Base-by-base conservation (phyloP, 192 early-diverging fungal species). In the Dissophora ornata region DNA sequence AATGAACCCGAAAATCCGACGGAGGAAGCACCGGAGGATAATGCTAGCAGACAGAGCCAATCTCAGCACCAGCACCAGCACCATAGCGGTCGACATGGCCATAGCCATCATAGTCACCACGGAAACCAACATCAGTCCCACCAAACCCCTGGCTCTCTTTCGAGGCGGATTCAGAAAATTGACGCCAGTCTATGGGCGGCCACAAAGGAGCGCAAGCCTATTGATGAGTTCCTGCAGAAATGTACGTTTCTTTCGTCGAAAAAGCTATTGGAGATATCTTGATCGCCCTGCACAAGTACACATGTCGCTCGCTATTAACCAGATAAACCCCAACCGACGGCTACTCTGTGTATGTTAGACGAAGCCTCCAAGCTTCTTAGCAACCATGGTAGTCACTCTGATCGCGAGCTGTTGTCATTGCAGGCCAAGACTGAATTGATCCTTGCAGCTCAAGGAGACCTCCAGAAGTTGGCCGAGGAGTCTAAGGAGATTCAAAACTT, bases 401-500 rank as follows among this genome's bases (percentile, higher is more conserved):
- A 75, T 32, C 48, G 50, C 0, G 71, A 75, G 7, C 34, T 75
- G 57, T 33, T 75, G 51, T 54, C 71, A 25, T 33, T 75, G 57
- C 57, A 61, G 29, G 71, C 71, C 9, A 75, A 75, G 56, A 55
- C 51, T 0, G 71, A 75, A 16, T 54, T 75, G 2, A 61, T 67
- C 45, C 24, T 75, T 16, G 62, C 71, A 1, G 71, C 71, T 29
- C 62, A 66, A 26, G 63, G 66, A 13, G 71, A 75, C 8, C 57
- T 75, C 16, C 57, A 61, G 22, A 47, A 56, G 21, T 34, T 75
- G 10, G 40, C 71, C 2, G 62, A 75, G 45, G 71, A 75, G 30
- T 75, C 71, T 25, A 75, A 75, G 28, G 71, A 75, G 3, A 75
- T 75, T 11, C 71, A 75, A 44, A 66, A 26, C 34, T 48, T 75